Evolutionary conservation across 2,329 filamentous ascomycete species (phyloP), one percentile per base, ranked within the genome.

Genomic region (Penicillium concentricum): DNA sequence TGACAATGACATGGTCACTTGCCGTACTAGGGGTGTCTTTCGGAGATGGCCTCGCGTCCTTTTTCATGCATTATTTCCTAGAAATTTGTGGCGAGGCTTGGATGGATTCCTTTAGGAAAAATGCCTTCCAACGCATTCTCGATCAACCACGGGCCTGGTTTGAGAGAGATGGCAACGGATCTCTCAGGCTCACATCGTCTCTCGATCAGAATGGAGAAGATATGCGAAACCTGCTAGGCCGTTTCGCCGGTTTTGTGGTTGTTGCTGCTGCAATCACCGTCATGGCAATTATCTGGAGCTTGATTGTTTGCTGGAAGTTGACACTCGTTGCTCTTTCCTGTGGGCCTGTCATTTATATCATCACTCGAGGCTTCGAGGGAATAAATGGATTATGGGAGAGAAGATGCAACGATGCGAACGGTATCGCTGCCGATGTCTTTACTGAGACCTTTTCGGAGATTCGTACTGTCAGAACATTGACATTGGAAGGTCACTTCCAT

Each of bases 131-230:
- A 47, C 82, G 83, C 1, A 85, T 96, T 16, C 78, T 97, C 0
- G 80, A 83, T 38, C 93, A 97, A 68, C 88, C 90, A 0, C 86
- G 83, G 59, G 74, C 82, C 5, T 97, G 92, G 87, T 96, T 96
- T 64, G 87, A 91, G 61, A 78, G 81, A 48, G 80, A 87, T 2
- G 79, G 80, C 34, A 89, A 94, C 70, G 84, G 82, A 0, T 77
- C 88, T 0, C 78, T 80, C 0, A 79, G 81, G 2, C 80, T 97
- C 41, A 85, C 82, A 0, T 86, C 90, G 58, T 88, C 83, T 43
- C 81, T 97, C 0, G 91, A 96, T 66, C 84, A 88, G 16, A 90
- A 91, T 65, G 89, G 88, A 0, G 92, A 97, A 70, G 91, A 96
- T 69, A 92, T 94, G 84, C 84, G 90, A 9, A 92, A 90, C 64